Base-by-base conservation (phyloP, 345 rosid genomes). In the Murraya koenigii region DNA sequence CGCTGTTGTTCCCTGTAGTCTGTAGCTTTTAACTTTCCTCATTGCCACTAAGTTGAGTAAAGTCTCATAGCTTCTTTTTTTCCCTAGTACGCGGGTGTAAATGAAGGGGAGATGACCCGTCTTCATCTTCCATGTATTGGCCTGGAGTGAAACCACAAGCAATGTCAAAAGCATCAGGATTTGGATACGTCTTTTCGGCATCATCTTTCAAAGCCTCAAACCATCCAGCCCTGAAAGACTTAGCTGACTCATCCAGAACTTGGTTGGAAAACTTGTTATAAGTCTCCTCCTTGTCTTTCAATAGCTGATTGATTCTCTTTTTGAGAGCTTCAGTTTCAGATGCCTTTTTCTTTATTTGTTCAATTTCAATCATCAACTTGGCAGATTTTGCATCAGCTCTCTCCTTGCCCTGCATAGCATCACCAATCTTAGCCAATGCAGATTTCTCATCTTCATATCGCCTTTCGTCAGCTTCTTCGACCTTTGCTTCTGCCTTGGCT, bases 131-230 rank as follows among this genome's bases (percentile, higher is more conserved):
- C 10, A 39, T 33, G 71, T 67, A 39, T 23, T 67, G 54, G 22
- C 71, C 55, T 23, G 1, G 33, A 67, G 20, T 23, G 9, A 67
- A 14, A 14, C 55, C 20, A 5, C 55, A 67, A 9, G 52, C 71
- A 39, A 22, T 25, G 28, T 38, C 71, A n/a, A 66, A 66, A n/a
- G 71, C 54, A 66, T 66, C 52, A 66, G 52, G 52, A 66, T 41
- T 38, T 22, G 30, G 25, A 36, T 66, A 38, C 3, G 11, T 63
- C n/a, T 15, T 30, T 63, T 66, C 3, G 0, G 3, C 52, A n/a
- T 38, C 30, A 38, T 38, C 52, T 66, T 38, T 38, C 49, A 38
- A 36, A 19, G 54, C 70, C 70, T n/a, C 30, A 10, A 66, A n/a
- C 52, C 52, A 36, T 38, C 52, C 19, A 23, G 19, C 14, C 26